A percentile compares a stretch with the other conserved stretches of the same genome.
Conservation (phyloP, 495 filamentous ascomycete genomes). For the Hypoxylon fuscum region DNA sequence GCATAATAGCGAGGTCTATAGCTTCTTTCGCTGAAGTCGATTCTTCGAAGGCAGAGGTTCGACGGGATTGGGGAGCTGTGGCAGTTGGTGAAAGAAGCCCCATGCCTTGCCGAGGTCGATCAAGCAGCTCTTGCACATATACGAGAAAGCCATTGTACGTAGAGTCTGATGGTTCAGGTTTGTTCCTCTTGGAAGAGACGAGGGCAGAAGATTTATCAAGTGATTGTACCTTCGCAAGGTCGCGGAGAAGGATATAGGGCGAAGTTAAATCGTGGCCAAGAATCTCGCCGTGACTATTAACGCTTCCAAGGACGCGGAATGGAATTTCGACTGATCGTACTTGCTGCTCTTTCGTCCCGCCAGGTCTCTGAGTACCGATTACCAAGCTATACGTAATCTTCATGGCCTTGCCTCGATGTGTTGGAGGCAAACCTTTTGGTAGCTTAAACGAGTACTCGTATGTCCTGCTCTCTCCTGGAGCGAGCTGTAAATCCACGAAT, state of each 20-base stretch:
- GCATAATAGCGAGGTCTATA: conserved; percentile 88
- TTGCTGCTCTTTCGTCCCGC: conserved; percentile 77
- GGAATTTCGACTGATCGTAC: conserved; percentile 92
- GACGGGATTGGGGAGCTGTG: conserved; percentile 61
- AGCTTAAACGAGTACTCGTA: conserved; percentile 87
- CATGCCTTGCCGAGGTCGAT: conserved; percentile 61
- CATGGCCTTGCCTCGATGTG: conserved; percentile 90
- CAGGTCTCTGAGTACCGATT: conserved; percentile 90
- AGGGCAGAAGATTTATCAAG: conserved; percentile 50
- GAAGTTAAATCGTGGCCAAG: conserved; percentile 87
- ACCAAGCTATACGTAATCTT: conserved; percentile 92
- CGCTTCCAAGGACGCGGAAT: conserved; percentile 91
- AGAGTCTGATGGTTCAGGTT: conserved; percentile 36
- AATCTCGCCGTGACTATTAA: conserved; percentile 73
- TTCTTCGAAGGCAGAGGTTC: conserved; percentile 58
- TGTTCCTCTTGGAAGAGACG: conserved; percentile 22
- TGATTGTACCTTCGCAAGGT: conserved; percentile 73
- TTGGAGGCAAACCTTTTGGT: conserved; percentile 87
- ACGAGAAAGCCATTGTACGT: conserved; percentile 71
- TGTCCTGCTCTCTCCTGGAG: conserved; percentile 86
- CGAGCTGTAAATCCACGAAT: conserved; percentile 90
- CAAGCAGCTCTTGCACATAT: conserved; percentile 84
- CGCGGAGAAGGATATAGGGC: conserved; percentile 88
- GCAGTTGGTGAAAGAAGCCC: conserved; percentile 77
- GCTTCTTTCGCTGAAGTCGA: conserved; percentile 76